phyloP scores from a whole-genome alignment of 305 asterid species.

The Fraxinus albicans region DNA sequence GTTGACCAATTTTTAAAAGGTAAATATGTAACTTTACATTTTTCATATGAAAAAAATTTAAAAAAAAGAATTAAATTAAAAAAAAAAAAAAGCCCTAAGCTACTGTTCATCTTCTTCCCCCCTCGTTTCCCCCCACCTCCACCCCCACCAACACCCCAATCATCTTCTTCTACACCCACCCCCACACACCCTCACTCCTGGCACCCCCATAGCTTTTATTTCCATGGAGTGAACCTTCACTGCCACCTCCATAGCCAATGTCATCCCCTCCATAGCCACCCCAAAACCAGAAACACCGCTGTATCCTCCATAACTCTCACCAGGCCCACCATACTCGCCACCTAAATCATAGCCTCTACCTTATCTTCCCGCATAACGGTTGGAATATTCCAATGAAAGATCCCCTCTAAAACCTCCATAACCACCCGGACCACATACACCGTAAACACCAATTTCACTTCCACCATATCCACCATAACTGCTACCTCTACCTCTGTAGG shows the following conservation, averaged over 20 bases:
- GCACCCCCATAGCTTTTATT: conserved; percentile 37
- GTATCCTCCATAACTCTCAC: conserved; percentile 36
- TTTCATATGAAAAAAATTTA: too few relatives aligned
- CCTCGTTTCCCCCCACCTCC: too few relatives aligned
- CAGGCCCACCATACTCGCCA: conserved; percentile 39
- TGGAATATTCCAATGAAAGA: conserved; percentile 39
- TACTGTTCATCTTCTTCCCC: too few relatives aligned
- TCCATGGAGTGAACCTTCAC: conserved; percentile 28
- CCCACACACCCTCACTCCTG: neutral
- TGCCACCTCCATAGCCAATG: neutral
- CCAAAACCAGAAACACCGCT: too few relatives aligned
- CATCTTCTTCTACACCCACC: too few relatives aligned
- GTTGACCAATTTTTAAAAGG: too few relatives aligned
- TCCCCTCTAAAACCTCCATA: conserved; percentile 46
- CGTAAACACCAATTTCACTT: conserved; percentile 21
- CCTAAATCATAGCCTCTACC: conserved; percentile 53
- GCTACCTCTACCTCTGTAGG: conserved; percentile 29
- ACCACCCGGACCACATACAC: conserved; percentile 41
- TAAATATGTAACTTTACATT: too few relatives aligned
- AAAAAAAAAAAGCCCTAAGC: too few relatives aligned
- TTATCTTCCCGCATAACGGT: conserved; percentile 45
- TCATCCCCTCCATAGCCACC: conserved; percentile 25
- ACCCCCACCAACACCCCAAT: too few relatives aligned
- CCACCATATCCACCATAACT: conserved; percentile 43
- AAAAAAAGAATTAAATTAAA: too few relatives aligned